Base-by-base conservation (phyloP, 164 flowering plant species). In the Cinnamomum micranthum region DNA sequence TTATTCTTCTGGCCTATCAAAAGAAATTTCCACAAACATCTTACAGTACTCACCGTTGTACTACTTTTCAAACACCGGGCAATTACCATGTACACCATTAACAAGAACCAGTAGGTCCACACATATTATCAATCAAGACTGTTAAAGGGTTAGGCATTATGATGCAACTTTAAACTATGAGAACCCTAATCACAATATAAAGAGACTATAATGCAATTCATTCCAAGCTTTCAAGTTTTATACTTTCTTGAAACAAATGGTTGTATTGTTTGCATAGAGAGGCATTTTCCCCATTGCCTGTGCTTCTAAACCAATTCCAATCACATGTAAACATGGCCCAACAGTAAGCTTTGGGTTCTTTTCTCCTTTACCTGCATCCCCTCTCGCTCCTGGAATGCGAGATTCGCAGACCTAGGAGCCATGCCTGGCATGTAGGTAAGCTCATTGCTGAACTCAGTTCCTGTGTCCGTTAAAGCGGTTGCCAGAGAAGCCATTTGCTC, bases 401-500 rank as follows among this genome's bases (percentile, higher is more conserved):
- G 59, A 68, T 95, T 95, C 0, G 94, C 95, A 0, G 95, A 89
- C 68, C 85, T 81, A 1, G 90, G 91, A 71, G 99, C 98, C 97
- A 92, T 92, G 70, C 93, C 89, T 2, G 85, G 85, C 78, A 80
- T 64, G 74, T 91, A 95, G 15, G 93, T 88, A 9, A 95, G 97
- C 76, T 89, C 87, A 76, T 95, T 85, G 70, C 90, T 89, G 84
- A 89, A 95, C 75, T 87, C 75, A 0, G 98, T 79, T 1, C 87
- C 82, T 0, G 94, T 87, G 12, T 91, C 82, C 19, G 75, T 86
- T 84, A 93, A 79, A 15, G 99, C 97, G 1, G 95, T 91, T 0
- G 99, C 99, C 27, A 93, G 75, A 19, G 99, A 93, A 5, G 90
- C 90, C 99, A 95, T 93, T 80, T 93, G 97, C 70, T 87, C 79